Conservation (phyloP, 306 rosid species). For the Canavalia ensiformis region DNA sequence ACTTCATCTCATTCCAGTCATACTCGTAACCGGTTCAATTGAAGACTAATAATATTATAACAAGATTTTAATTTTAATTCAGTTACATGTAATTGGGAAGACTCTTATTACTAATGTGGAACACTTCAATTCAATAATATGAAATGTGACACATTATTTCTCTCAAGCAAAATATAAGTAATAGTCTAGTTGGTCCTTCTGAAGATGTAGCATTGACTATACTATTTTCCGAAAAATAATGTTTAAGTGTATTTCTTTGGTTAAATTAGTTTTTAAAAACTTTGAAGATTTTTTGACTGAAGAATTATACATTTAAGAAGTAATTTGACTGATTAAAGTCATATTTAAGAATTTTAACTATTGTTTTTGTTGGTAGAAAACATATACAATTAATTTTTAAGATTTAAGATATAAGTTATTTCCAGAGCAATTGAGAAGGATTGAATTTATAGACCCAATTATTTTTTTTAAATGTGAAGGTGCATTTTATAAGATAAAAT, state of each 20-base stretch:
- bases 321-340: background rate
- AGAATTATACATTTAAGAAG: background rate
- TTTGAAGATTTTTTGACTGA: background rate
- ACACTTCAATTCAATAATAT: background rate
- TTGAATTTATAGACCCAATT: too few relatives aligned
- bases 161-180: background rate
- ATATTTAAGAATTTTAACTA: background rate
- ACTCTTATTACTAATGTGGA: background rate
- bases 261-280: too few relatives aligned
- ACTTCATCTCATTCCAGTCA: background rate
- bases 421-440: too few relatives aligned
- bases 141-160: background rate
- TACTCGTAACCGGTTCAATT: background rate
- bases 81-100: background rate
- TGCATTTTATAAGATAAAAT: too few relatives aligned
- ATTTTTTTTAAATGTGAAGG: too few relatives aligned
- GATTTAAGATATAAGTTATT: too few relatives aligned
- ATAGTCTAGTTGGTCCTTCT: background rate
- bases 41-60: background rate
- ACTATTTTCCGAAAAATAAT: too few relatives aligned
- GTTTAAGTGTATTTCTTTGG: too few relatives aligned
- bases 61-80: background rate
- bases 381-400: too few relatives aligned
- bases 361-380: background rate
- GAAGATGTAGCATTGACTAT: background rate